Conservation (phyloP, 352 stramenopile genomes). For the Phytopythium helicoides region DNA sequence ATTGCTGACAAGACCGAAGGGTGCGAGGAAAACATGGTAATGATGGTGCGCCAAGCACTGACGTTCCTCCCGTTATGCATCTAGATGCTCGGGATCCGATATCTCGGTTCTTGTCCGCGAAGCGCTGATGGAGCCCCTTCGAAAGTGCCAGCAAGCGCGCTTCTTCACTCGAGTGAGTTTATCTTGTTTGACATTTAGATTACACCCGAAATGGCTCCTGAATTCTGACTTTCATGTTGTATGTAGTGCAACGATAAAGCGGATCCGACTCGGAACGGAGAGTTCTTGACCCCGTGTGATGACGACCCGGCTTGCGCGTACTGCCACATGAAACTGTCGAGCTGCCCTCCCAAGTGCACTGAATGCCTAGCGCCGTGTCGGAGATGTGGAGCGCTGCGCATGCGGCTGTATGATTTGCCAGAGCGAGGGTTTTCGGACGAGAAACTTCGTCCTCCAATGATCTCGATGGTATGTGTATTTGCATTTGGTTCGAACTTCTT, state of each 20-base stretch:
- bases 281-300: conserved; percentile 78
- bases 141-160: conserved; percentile 96
- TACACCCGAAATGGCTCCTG: too few species aligned
- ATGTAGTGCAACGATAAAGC: conserved; percentile 80
- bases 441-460: conserved; percentile 83
- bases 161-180: conserved; percentile 76
- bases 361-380: conserved; percentile 72
- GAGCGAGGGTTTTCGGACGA: conserved; percentile 81
- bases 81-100: conserved; percentile 94
- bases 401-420: conserved; percentile 84
- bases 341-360: conserved; percentile 53
- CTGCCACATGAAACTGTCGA: conserved; percentile 89
- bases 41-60: too few species aligned
- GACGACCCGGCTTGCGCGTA: conserved; percentile 84
- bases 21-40: conserved; percentile 28
- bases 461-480: conserved; percentile 64
- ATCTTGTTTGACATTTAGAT: neutral
- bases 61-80: too few species aligned
- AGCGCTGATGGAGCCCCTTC: conserved; percentile 96
- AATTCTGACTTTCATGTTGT: neutral
- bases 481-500: neutral
- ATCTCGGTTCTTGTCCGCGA: conserved; percentile 97
- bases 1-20: conserved; percentile 94
- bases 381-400: conserved; percentile 73
- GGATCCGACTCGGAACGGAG: conserved; percentile 47